phyloP scores from a whole-genome alignment of 441 rosid genomes.

The Pelargonium myrrhifolium region DNA sequence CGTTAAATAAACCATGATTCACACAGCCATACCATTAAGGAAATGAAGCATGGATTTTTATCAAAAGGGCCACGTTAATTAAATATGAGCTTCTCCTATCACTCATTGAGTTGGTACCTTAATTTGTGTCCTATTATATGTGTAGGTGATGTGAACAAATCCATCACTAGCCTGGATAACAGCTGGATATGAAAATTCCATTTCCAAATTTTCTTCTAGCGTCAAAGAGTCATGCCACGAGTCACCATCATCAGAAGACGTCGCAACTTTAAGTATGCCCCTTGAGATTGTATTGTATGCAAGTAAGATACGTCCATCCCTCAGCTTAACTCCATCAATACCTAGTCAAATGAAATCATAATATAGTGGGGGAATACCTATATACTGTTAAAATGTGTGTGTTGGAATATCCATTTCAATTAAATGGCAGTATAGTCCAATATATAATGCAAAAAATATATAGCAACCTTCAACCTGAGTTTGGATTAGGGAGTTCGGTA shows the following conservation, averaged over 20 bases:
- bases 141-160: conserved; percentile 64
- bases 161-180: conserved; percentile 70
- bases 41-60: neutral
- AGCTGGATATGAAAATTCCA: conserved; percentile 88
- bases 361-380: too few species aligned
- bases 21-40: neutral
- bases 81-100: neutral
- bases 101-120: conserved; percentile 41
- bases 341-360: conserved; percentile 29
- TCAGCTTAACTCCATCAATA: conserved; percentile 72
- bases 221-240: conserved; percentile 65
- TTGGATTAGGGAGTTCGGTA: conserved; percentile 76
- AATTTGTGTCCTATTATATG: conserved; percentile 74
- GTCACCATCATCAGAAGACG: conserved; percentile 72
- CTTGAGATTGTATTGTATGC: conserved; percentile 79
- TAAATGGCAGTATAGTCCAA: neutral
- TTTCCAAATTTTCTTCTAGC: conserved; percentile 45
- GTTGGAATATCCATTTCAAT: too few species aligned
- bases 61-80: neutral
- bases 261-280: conserved; percentile 64
- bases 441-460: conserved; percentile 1
- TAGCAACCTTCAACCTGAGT: conserved; percentile 53
- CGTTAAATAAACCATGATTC: conserved; percentile 4
- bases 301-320: conserved; percentile 59
- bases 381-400: too few species aligned